Percentiles rank a stretch among this genome's conserved stretches.
Evolutionary conservation across 345 rosid genomes (phyloP).

Genomic region (Rhodamnia rubescens): DNA sequence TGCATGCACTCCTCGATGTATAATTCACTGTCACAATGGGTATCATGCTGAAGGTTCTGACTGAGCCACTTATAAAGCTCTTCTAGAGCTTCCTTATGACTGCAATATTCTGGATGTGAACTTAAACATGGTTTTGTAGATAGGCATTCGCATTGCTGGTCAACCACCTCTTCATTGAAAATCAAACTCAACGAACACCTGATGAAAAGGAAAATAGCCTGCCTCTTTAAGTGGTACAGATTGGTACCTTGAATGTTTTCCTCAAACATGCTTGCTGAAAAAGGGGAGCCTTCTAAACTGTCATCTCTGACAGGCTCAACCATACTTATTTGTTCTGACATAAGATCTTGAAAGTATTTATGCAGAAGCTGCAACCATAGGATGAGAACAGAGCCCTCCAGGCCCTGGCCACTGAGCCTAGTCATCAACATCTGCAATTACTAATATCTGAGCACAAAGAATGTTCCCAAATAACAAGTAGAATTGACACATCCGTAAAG

Average conservation of each 20-base stretch:
- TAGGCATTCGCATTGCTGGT: conserved; percentile 17
- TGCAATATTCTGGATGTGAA: conserved; percentile 9
- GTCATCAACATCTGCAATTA: conserved; percentile 66
- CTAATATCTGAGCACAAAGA: not conserved
- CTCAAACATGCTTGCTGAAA: conserved; percentile 29
- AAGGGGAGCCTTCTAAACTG: conserved; percentile 74
- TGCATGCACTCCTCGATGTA: conserved; percentile 28
- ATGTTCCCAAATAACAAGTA: not conserved
- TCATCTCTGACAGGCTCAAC: conserved; percentile 15
- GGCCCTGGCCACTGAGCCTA: conserved; percentile 48
- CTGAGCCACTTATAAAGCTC: conserved; percentile 62
- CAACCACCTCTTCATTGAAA: conserved; percentile 22
- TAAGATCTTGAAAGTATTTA: conserved; percentile 40
- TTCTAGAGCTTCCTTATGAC: conserved; percentile 31
- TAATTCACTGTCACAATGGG: conserved; percentile 13
- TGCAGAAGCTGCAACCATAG: conserved; percentile 76
- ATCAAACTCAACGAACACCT: conserved; percentile 54
- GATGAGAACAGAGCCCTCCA: conserved; percentile 20
- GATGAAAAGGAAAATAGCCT: conserved; percentile 52
- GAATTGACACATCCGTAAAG: not conserved
- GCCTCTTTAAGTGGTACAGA: conserved; percentile 53
- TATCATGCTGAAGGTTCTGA: conserved; percentile 21
- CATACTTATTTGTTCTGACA: conserved; percentile 23
- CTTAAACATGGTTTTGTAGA: conserved; percentile 9
- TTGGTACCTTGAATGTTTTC: conserved; percentile 12